Conservation (phyloP, 805 yeast genomes). For the Ogataea populi-albae region DNA sequence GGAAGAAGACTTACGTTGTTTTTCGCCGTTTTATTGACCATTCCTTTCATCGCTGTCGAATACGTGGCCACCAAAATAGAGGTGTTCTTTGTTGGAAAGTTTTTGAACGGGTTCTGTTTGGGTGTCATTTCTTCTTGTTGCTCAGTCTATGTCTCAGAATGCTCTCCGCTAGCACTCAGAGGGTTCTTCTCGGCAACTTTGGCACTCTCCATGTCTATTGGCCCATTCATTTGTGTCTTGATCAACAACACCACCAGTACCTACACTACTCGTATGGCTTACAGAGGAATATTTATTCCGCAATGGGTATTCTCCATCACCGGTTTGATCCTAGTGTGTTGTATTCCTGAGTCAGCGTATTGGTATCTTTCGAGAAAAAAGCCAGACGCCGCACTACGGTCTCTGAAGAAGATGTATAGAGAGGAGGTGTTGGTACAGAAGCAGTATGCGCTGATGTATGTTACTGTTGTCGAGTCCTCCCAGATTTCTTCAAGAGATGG, state of each 20-base stretch:
- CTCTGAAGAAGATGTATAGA: constrained; percentile 28
- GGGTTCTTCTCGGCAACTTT: constrained; percentile 38
- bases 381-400: constrained; percentile 40
- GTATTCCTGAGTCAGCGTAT: constrained; percentile 23
- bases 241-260: constrained; percentile 11
- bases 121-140: constrained; percentile 42
- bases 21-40: constrained; percentile 27
- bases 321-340: constrained; percentile 4
- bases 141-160: constrained; percentile 42
- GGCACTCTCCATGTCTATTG: constrained; percentile 36
- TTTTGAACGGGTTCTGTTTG: constrained; percentile 41
- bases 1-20: constrained; percentile 38
- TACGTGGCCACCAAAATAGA: constrained; percentile 38
- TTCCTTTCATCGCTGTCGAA: constrained; percentile 38
- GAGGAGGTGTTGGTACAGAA: constrained; percentile 32
- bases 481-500: constrained; percentile 22
- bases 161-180: constrained; percentile 51
- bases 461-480: constrained; percentile 31
- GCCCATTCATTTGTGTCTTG: constrained; percentile 13
- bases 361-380: constrained; percentile 33
- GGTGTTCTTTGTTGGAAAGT: constrained; percentile 40
- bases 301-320: constrained; percentile 19
- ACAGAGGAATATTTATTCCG: constrained; percentile 19
- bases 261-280: constrained; percentile 17
- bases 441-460: constrained; percentile 33